Percentiles rank a stretch among this genome's conserved stretches.
Conservation (phyloP, 1,284 basidiomycete species). For the Fomitopsis palustris region DNA sequence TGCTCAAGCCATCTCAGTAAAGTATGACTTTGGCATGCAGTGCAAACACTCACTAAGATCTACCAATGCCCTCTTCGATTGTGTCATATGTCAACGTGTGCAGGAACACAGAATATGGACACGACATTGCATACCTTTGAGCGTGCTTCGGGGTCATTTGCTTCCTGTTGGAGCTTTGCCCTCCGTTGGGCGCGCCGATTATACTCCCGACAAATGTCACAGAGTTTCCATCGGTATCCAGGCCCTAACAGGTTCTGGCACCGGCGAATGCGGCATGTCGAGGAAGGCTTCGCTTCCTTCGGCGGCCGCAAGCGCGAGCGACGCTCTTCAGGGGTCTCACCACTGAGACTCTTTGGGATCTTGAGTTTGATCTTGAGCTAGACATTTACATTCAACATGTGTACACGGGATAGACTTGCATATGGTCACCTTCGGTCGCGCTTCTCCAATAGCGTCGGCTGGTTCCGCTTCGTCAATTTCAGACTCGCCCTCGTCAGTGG, state of each 20-base stretch:
- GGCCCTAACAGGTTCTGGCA: slow-evolving; percentile 16
- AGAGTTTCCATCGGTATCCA: slow-evolving; percentile 27
- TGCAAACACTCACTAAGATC: slow-evolving; percentile 20
- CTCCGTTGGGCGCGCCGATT: slow-evolving; percentile 21
- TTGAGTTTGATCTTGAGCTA: slow-evolving; percentile 6
- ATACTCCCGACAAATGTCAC: slow-evolving; percentile 31
- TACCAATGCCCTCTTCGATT: slow-evolving; percentile 1
- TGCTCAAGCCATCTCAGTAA: not conserved
- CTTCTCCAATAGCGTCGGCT: slow-evolving; percentile 7
- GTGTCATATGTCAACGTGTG: not conserved
- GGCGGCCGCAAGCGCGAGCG: not conserved
- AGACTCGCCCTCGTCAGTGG: slow-evolving; percentile 17
- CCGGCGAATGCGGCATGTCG: slow-evolving; percentile 10
- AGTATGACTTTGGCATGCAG: not conserved
- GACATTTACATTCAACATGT: not conserved
- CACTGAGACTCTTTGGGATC: not conserved
- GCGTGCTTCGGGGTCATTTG: not conserved
- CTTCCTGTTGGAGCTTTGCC: not conserved
- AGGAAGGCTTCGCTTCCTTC: not conserved
- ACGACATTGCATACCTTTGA: slow-evolving; percentile 1
- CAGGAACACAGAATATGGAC: not conserved
- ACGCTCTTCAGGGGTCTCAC: not conserved
- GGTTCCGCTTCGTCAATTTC: slow-evolving; percentile 12
- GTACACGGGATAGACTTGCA: not conserved
- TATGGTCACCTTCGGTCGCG: not conserved